Percentiles rank a stretch among this genome's conserved stretches.
These are phyloP conservation scores for Elymus sibiricus DNA, from an alignment of 176 grass and related monocot species.

Conservation along the genomic window DNA sequence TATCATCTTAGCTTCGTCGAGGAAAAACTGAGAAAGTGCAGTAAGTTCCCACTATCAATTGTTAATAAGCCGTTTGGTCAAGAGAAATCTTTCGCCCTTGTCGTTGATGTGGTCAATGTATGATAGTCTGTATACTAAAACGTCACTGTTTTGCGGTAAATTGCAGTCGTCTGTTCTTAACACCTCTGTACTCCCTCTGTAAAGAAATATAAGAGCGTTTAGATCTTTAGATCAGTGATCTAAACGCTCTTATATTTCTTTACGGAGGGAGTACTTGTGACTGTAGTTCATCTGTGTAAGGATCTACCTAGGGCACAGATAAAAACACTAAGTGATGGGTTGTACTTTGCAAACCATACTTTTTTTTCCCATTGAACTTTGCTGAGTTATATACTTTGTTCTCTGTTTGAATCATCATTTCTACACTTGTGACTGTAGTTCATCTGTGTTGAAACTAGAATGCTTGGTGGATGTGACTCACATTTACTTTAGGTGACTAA, in stretches of 20 bases:
- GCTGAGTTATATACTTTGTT: neutral
- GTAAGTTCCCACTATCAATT: slow-evolving; percentile 16
- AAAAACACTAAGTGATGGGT: neutral
- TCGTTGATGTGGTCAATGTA: neutral
- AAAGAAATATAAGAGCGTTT: no score
- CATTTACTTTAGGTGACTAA: neutral
- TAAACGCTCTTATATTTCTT: no score
- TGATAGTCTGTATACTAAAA: slow-evolving; percentile 5
- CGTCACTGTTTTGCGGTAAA: neutral
- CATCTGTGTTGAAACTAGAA: no score
- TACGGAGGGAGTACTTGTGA: no score
- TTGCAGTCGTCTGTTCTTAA: neutral
- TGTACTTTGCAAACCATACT: neutral
- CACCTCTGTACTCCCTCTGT: no score
- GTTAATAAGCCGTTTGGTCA: slow-evolving; percentile 35
- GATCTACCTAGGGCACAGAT: neutral
- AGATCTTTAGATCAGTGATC: no score
- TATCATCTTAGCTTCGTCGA: neutral
- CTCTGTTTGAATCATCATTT: neutral
- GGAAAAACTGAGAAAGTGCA: neutral
- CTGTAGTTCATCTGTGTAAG: neutral
- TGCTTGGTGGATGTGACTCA: neutral
- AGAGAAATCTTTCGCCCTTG: neutral
- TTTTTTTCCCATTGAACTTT: neutral
- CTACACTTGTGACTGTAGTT: neutral